Evolutionary conservation across 140 eudicot genomes (phyloP).

Genomic region (Flaveria floridana): DNA sequence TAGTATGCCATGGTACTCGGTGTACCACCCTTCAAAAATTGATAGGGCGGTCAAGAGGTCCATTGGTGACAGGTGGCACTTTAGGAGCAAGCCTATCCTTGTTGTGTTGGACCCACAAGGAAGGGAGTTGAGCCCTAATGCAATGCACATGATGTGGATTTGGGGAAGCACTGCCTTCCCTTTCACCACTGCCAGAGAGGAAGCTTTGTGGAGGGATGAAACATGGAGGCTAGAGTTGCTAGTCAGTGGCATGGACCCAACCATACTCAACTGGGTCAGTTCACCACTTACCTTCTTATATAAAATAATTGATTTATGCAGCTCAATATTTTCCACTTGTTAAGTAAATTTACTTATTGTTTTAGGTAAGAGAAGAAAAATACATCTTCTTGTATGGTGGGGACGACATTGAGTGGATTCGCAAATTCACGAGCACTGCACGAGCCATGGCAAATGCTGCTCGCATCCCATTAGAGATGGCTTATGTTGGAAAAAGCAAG

Average conservation of each 20-base stretch:
- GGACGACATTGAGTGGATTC: conserved; percentile 66
- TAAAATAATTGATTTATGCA: not conserved
- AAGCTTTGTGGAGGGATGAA: conserved; percentile 62
- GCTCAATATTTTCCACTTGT: not conserved
- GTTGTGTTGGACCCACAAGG: conserved; percentile 82
- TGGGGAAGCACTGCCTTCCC: conserved; percentile 79
- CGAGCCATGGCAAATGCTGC: conserved; percentile 49
- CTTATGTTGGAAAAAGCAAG: conserved; percentile 60
- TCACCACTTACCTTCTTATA: not conserved
- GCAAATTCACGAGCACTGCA: conserved; percentile 56
- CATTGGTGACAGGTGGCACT: conserved; percentile 67
- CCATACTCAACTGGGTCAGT: conserved; percentile 57
- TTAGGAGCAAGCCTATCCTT: conserved; percentile 54
- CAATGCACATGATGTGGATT: conserved; percentile 77
- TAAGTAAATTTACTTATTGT: not conserved
- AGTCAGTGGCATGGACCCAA: conserved; percentile 60
- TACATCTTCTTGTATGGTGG: conserved; percentile 69
- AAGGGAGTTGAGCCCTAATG: conserved; percentile 58
- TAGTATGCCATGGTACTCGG: conserved; percentile 72
- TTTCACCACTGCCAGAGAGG: conserved; percentile 59
- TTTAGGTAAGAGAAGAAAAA: conserved; percentile 45
- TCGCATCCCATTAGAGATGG: conserved; percentile 56
- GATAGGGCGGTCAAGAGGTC: conserved; percentile 50
- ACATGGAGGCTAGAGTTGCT: conserved; percentile 71
- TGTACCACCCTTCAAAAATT: conserved; percentile 55